Conservation (phyloP, 768 basidiomycete genomes). For the Ephemerocybe angulata region DNA sequence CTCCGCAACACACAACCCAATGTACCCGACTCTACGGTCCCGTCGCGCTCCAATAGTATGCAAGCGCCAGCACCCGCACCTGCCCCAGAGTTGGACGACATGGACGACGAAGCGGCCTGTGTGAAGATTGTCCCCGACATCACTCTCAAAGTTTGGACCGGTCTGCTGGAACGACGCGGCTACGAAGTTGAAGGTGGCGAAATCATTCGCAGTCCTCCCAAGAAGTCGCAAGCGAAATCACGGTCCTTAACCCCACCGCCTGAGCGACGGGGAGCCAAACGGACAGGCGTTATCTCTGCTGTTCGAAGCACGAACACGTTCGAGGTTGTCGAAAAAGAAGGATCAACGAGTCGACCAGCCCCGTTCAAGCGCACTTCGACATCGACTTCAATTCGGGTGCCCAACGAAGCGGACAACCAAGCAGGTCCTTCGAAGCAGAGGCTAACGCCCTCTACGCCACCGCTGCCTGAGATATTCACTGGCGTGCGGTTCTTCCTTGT, state of each 20-base stretch:
- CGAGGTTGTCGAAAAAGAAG: slow-evolving; percentile 32
- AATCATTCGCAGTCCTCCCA: slow-evolving; percentile 60
- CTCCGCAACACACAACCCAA: slow-evolving; percentile 22
- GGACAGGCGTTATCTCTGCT: slow-evolving; percentile 45
- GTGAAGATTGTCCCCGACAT: slow-evolving; percentile 57
- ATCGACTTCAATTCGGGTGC: slow-evolving; percentile 15
- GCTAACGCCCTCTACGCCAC: slow-evolving; percentile 1
- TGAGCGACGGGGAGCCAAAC: slow-evolving; percentile 11
- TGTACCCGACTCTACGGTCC: neutral
- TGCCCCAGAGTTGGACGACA: slow-evolving; percentile 11
- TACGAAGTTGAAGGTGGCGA: slow-evolving; percentile 58
- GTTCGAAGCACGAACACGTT: slow-evolving; percentile 68
- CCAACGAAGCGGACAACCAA: neutral
- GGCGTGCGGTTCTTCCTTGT: slow-evolving; percentile 56
- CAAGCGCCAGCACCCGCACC: slow-evolving; percentile 4
- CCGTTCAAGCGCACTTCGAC: slow-evolving; percentile 42
- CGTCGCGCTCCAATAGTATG: slow-evolving; percentile 11
- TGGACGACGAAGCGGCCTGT: slow-evolving; percentile 52
- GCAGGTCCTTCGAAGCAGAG: neutral
- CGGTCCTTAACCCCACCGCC: slow-evolving; percentile 7
- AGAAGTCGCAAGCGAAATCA: slow-evolving; percentile 24
- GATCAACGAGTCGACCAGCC: slow-evolving; percentile 27
- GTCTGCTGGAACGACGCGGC: slow-evolving; percentile 63
- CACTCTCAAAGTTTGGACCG: slow-evolving; percentile 68
- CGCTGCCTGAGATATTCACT: slow-evolving; percentile 40